A percentile compares a stretch with the other conserved stretches of the same genome.
phyloP scores from a whole-genome alignment of 305 asterid genomes.

The Plantago lanceolata region DNA sequence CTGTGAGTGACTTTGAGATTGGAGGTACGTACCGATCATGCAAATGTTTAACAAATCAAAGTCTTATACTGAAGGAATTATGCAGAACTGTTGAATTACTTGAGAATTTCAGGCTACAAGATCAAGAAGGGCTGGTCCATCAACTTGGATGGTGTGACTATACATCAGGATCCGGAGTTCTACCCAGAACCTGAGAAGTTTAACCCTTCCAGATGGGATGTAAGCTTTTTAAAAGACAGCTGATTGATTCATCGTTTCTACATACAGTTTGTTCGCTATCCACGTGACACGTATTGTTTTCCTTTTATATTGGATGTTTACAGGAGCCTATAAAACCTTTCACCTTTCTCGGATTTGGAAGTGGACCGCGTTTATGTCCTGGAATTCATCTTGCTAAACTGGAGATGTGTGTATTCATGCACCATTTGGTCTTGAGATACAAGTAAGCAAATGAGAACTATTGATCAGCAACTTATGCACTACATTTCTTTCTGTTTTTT shows the following conservation, averaged over 20 bases:
- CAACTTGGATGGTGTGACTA: conserved; percentile 73
- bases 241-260: background rate
- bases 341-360: conserved; percentile 80
- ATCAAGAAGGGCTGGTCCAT: conserved; percentile 72
- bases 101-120: conserved; percentile 41
- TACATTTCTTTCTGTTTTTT: background rate
- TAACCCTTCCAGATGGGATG: conserved; percentile 70
- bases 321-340: conserved; percentile 64
- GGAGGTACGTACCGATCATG: conserved; percentile 42
- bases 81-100: conserved; percentile 12
- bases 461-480: background rate
- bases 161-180: conserved; percentile 62
- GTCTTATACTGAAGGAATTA: background rate
- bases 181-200: conserved; percentile 62
- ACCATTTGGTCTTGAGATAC: conserved; percentile 71
- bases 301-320: conserved; percentile 13
- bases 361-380: conserved; percentile 78
- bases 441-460: conserved; percentile 28
- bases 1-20: conserved; percentile 68
- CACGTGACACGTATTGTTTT: background rate
- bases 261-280: background rate
- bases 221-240: conserved; percentile 27
- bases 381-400: conserved; percentile 84
- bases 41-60: background rate
- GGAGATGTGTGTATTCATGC: conserved; percentile 65